These are phyloP conservation scores for Tolypocladium album DNA, from an alignment of 2,329 filamentous ascomycete species.

Conservation along the genomic window DNA sequence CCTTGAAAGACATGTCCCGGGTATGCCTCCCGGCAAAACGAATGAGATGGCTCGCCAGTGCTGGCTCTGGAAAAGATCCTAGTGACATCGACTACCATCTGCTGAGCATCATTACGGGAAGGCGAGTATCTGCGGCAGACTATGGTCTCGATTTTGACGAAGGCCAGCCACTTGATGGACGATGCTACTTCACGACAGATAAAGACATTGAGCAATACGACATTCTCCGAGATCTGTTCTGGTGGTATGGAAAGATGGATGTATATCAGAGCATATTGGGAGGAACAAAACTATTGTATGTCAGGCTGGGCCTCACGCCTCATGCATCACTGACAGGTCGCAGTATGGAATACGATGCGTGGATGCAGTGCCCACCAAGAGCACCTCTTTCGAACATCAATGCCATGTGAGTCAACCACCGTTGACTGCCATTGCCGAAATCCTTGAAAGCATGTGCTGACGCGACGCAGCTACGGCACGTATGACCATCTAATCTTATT, in stretches of 20 bases:
- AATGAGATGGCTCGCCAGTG: constrained; percentile 12
- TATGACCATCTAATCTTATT: constrained; percentile 81
- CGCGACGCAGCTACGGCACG: constrained; percentile 60
- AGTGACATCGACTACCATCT: constrained; percentile 31
- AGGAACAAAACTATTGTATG: constrained; percentile 76
- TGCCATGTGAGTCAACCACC: constrained; percentile 45
- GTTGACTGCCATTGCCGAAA: not conserved
- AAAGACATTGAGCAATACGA: constrained; percentile 72
- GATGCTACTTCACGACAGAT: constrained; percentile 23
- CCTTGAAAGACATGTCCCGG: constrained; percentile 62
- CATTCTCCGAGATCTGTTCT: constrained; percentile 75
- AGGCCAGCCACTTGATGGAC: constrained; percentile 14
- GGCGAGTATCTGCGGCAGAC: constrained; percentile 23
- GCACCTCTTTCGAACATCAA: constrained; percentile 67
- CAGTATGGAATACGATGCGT: constrained; percentile 69
- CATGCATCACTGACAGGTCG: constrained; percentile 9
- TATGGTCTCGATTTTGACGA: constrained; percentile 23
- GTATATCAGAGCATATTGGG: constrained; percentile 83
- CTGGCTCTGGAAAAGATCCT: constrained; percentile 14
- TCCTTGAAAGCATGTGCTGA: constrained; percentile 11
- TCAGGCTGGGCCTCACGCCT: not conserved
- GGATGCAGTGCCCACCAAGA: constrained; percentile 81
- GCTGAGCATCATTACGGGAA: constrained; percentile 29
- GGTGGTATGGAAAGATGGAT: constrained; percentile 96
- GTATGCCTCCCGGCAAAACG: constrained; percentile 56